Evolutionary conservation across 495 filamentous ascomycete genomes (phyloP).

Genomic region (Daldinia grandis): DNA sequence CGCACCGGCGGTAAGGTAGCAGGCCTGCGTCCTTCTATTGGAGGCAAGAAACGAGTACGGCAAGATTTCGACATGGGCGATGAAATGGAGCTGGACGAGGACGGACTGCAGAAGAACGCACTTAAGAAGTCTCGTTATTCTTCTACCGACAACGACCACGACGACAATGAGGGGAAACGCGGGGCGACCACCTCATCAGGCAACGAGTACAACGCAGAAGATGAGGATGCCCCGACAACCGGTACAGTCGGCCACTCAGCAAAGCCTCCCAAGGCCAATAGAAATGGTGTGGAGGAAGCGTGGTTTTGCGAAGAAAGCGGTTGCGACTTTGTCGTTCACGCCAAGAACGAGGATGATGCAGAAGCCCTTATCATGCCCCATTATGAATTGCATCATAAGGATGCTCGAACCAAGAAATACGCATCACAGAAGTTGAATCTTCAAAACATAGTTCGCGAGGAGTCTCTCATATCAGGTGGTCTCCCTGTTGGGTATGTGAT

Average conservation of each 20-base stretch:
- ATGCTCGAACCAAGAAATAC: constrained; percentile 63
- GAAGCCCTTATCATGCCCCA: constrained; percentile 71
- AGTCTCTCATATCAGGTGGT: constrained; percentile 60
- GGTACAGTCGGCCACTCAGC: constrained; percentile 54
- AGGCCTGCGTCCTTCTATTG: constrained; percentile 44
- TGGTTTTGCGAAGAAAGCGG: constrained; percentile 77
- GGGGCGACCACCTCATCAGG: constrained; percentile 40
- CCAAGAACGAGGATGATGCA: constrained; percentile 63
- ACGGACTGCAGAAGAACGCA: constrained; percentile 45
- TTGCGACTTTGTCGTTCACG: constrained; percentile 69
- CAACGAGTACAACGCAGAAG: constrained; percentile 50
- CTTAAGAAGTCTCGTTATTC: constrained; percentile 44
- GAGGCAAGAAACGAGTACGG: constrained; percentile 48
- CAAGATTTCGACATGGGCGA: constrained; percentile 35
- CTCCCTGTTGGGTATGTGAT: constrained; percentile 64
- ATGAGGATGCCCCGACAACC: constrained; percentile 36
- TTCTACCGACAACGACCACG: constrained; percentile 40
- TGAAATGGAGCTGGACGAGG: constrained; percentile 48
- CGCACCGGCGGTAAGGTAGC: constrained; percentile 48
- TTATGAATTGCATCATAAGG: constrained; percentile 69
- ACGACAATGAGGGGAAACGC: constrained; percentile 49
- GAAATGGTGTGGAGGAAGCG: constrained; percentile 63
- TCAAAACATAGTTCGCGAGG: constrained; percentile 57
- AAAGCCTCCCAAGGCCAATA: constrained; percentile 53
- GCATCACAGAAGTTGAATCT: constrained; percentile 14